These are phyloP conservation scores for Verbascum thapsus DNA, from an alignment of 257 asterid species.

Conservation along the genomic window DNA sequence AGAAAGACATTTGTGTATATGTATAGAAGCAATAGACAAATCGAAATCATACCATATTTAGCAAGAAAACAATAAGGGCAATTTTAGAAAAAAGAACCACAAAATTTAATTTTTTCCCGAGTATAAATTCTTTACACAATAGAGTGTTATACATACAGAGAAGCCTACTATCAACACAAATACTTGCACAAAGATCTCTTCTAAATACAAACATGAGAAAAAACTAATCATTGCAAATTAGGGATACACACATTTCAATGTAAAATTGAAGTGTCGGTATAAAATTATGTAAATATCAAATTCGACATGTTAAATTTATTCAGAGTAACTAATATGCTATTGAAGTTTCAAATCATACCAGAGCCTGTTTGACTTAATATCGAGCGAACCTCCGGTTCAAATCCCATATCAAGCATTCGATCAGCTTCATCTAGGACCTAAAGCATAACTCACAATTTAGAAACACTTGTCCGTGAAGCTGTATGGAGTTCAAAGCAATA, in stretches of 20 bases:
- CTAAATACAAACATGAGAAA: background rate
- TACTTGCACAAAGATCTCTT: background rate
- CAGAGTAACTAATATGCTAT: background rate
- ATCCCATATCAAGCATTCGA: constrained; percentile 99
- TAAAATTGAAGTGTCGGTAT: constrained; percentile 9
- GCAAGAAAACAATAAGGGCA: too few relatives aligned
- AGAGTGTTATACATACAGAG: too few relatives aligned
- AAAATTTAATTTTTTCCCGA: too few relatives aligned
- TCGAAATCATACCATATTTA: too few relatives aligned
- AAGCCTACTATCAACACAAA: too few relatives aligned
- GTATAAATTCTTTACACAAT: too few relatives aligned
- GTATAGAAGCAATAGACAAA: too few relatives aligned
- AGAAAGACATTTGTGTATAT: too few relatives aligned
- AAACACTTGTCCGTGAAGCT: background rate
- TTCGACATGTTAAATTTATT: constrained; percentile 2
- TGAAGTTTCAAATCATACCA: constrained; percentile 64
- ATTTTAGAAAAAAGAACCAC: too few relatives aligned
- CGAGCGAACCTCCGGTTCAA: constrained; percentile 96
- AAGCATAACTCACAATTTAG: constrained; percentile 23
- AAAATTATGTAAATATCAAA: constrained; percentile 6
- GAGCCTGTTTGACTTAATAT: constrained; percentile 82
- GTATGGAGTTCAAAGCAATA: constrained; percentile 14
- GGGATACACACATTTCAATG: background rate
- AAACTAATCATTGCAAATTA: constrained; percentile 7
- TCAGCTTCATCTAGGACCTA: constrained; percentile 99